Base-by-base conservation (phyloP, 2,329 filamentous ascomycete genomes). In the Lecanicillium sp. region DNA sequence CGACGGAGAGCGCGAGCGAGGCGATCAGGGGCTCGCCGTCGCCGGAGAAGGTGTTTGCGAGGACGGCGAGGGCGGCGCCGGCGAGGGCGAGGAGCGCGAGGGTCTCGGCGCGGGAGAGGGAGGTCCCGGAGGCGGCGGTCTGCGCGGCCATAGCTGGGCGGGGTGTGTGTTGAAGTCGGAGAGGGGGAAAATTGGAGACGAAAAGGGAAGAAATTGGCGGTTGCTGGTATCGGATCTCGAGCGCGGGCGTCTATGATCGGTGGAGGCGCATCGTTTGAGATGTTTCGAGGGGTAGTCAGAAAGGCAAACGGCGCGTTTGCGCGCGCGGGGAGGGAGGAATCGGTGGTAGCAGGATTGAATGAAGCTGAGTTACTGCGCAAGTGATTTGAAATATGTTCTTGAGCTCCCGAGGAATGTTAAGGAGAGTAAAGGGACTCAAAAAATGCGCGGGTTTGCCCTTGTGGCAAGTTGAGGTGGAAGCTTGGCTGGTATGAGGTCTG, bases 1-100 rank as follows among this genome's bases (percentile, higher is more conserved):
- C 74, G 19, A 85, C 80, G 60, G 88, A 93, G 58, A 97, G 85
- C 14, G 90, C 88, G 49, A 95, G 72, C 1, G 89, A 95, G 9
- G 90, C 91, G 56, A 94, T 76, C 58, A 98, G 78, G 30, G 93
- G 91, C 58, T 93, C 89, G 55, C 90, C 90, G 67, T 95, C 86
- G 56, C 81, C 87, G 51, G 83, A 79, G 61, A 96, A 85, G 32
- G 89, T 88, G 64, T 91, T 91, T 54, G 78, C 73, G 54, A 97
- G 77, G 55, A 96, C 74, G 50, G 81, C 82, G 56, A 87, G 63
- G 60, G 86, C 89, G 48, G 80, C 81, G 55, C 81, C 74, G 37
- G 82, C 78, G 48, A 95, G 70, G 15, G 81, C 71, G 54, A 86
- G 60, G 53, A 83, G 75, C 45, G 66, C 65, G 54, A 78, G 60